Evolutionary conservation across 768 basidiomycete genomes (phyloP).

Genomic region (Rhodotorula taiwanensis): DNA sequence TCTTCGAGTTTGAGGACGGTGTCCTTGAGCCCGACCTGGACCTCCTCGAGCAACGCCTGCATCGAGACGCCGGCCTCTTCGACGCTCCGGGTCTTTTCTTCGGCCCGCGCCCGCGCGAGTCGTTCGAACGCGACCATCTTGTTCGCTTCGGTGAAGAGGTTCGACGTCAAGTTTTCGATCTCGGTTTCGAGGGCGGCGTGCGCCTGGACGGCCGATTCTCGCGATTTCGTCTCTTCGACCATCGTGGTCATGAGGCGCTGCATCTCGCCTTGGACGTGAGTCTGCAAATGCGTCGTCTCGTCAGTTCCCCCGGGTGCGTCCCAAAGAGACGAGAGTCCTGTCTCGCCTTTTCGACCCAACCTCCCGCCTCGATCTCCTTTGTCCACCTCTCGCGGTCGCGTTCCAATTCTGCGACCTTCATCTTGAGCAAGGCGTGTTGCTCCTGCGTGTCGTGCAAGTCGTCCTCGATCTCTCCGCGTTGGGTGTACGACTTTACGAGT

Average conservation of each 20-base stretch:
- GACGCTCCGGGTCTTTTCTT: slow-evolving; percentile 38
- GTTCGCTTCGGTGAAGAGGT: slow-evolving; percentile 85
- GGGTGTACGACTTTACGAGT: slow-evolving; percentile 83
- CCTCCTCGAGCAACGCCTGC: slow-evolving; percentile 33
- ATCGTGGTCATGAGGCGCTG: slow-evolving; percentile 88
- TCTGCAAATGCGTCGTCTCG: slow-evolving; percentile 7
- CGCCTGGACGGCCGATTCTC: slow-evolving; percentile 83
- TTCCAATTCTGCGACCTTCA: slow-evolving; percentile 72
- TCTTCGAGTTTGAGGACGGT: slow-evolving; percentile 35
- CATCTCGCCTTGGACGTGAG: slow-evolving; percentile 80
- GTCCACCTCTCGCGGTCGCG: slow-evolving; percentile 79
- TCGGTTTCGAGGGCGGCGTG: slow-evolving; percentile 76
- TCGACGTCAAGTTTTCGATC: slow-evolving; percentile 85
- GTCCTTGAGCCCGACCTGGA: slow-evolving; percentile 33
- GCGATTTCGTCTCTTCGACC: slow-evolving; percentile 85
- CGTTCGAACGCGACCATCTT: slow-evolving; percentile 96
- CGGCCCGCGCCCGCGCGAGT: slow-evolving; percentile 51
- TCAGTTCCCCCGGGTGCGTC: background rate
- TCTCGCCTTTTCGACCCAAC: slow-evolving; percentile 73
- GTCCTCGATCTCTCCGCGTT: slow-evolving; percentile 88
- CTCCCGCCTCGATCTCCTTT: slow-evolving; percentile 78
- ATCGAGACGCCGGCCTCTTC: slow-evolving; percentile 38
- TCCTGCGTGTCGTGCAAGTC: slow-evolving; percentile 64
- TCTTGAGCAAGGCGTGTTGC: slow-evolving; percentile 55
- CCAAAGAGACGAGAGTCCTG: background rate